Evolutionary conservation across 2,329 filamentous ascomycete genomes (phyloP), one percentile per base, ranked within the genome.

Genomic region (Calonectria hongkongensis): DNA sequence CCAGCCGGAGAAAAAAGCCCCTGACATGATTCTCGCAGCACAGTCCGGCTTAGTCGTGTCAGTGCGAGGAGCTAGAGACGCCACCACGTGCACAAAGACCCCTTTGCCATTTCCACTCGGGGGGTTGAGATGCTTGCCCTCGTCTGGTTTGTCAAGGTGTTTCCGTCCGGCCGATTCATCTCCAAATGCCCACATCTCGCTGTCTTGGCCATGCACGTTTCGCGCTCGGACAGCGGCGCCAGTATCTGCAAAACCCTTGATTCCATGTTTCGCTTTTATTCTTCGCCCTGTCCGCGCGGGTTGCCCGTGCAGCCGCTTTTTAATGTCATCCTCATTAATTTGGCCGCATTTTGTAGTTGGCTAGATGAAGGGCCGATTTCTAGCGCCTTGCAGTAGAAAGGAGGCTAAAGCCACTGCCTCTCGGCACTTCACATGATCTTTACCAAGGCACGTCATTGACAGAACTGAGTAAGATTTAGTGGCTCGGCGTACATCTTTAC

Each of bases 341-440:
- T 16, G 33, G 54, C 54, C 33, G 33, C 27, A n/a, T 18, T 33
- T 30, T 8, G 10, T 8, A 12, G 16, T 12, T 25, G 9, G 16
- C 21, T 27, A 39, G 33, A 39, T 41, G 54, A 60, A 60, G 54
- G 54, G 54, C 36, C 54, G 54, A 60, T 36, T 60, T 60, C 36
- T 27, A 41, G 33, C 33, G n/a, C 12, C 2, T 25, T 13, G 54
- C 13, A 21, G 13, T 41, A 25, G 33, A 60, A 58, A 60, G 36
- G 21, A 41, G 54, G 33, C 33, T 41, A 9, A 60, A 60, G 16
- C 21, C 15, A 12, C 54, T 27, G 54, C 36, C 33, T 27, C 21
- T 25, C 10, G 45, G 45, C 45, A 48, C 5, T 21, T 48, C 45
- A 48, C 45, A 21, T 48, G n/a, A 21, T 10, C 45, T 48, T 25